Percentiles rank a stretch among this genome's conserved stretches.
Evolutionary conservation across 225 moss, liverwort and hornwort species (phyloP).

Genomic region (Polytrichum formosum): DNA sequence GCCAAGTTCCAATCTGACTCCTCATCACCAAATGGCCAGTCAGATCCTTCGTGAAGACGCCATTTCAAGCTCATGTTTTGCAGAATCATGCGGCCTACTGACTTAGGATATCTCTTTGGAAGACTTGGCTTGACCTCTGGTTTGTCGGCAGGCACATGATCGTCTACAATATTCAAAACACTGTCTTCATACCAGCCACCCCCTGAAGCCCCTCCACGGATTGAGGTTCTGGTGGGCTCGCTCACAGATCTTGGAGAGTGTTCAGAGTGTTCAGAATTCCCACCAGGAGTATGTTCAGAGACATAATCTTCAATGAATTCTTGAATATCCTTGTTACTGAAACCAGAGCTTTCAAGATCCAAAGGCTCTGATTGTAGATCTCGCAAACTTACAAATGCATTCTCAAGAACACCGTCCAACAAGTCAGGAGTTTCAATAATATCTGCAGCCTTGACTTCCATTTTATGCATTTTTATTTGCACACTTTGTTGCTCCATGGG

Average conservation of each 20-base stretch:
- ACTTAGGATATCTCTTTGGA: constrained; percentile 78
- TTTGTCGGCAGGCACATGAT: constrained; percentile 73
- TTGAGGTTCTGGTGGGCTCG: constrained; percentile 34
- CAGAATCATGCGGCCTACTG: constrained; percentile 74
- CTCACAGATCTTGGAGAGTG: constrained; percentile 53
- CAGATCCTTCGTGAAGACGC: constrained; percentile 92
- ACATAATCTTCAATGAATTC: constrained; percentile 93
- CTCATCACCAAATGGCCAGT: constrained; percentile 70
- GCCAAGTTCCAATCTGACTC: constrained; percentile 46
- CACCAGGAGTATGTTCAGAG: constrained; percentile 53
- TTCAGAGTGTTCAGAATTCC: constrained; percentile 48
- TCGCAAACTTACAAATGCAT: constrained; percentile 71
- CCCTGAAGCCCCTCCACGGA: constrained; percentile 40
- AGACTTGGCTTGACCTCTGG: constrained; percentile 44
- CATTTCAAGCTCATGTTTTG: constrained; percentile 87
- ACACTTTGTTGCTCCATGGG: constrained; percentile 76
- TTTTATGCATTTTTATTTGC: constrained; percentile 67
- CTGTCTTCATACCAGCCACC: constrained; percentile 84
- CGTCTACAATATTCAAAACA: constrained; percentile 68
- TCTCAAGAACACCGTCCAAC: constrained; percentile 86
- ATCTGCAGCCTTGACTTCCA: constrained; percentile 63
- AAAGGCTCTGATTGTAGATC: constrained; percentile 52
- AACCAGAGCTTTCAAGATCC: constrained; percentile 47
- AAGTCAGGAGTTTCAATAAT: constrained; percentile 50
- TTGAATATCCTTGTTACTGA: constrained; percentile 57